These are phyloP conservation scores for Aspergillus sp. DNA, from an alignment of 2,329 filamentous ascomycete genomes.

Conservation along the genomic window DNA sequence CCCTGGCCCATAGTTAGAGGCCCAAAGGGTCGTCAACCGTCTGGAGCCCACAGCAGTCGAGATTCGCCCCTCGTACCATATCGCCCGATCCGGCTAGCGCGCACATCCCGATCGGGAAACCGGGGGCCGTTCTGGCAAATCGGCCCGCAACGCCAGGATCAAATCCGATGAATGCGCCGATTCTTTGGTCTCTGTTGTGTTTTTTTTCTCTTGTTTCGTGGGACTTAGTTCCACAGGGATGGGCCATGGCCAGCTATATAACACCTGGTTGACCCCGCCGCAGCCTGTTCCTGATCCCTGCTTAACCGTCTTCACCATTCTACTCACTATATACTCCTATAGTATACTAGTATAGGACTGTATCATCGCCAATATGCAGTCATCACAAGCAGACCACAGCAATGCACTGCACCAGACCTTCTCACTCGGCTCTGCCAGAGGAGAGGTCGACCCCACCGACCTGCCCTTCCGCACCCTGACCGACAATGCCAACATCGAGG, in stretches of 20 bases:
- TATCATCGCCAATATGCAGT: constrained; percentile 15
- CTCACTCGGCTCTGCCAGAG: constrained; percentile 23
- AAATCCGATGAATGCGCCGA: too few species aligned
- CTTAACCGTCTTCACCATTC: too few species aligned
- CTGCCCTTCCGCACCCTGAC: constrained; percentile 67
- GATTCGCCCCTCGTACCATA: constrained; percentile 10
- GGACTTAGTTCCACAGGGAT: not conserved
- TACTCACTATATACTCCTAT: too few species aligned
- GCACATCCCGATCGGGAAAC: not conserved
- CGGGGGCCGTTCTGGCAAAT: not conserved
- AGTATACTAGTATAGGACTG: not conserved
- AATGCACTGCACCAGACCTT: constrained; percentile 22
- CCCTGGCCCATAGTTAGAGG: too few species aligned
- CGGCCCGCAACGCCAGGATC: not conserved
- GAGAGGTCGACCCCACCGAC: constrained; percentile 49
- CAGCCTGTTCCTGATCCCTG: not conserved
- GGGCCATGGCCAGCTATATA: constrained; percentile 14
- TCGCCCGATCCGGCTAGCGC: constrained; percentile 5
- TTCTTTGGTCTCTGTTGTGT: not conserved
- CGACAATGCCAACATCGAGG: constrained; percentile 60
- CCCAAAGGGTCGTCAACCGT: too few species aligned
- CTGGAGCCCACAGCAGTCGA: not conserved
- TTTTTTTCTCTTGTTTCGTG: not conserved
- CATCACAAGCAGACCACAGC: constrained; percentile 7
- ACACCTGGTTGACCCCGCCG: not conserved